These are phyloP conservation scores for Kluyveromyces sp. DNA, from an alignment of 1,139 yeast genomes.

Conservation along the genomic window DNA sequence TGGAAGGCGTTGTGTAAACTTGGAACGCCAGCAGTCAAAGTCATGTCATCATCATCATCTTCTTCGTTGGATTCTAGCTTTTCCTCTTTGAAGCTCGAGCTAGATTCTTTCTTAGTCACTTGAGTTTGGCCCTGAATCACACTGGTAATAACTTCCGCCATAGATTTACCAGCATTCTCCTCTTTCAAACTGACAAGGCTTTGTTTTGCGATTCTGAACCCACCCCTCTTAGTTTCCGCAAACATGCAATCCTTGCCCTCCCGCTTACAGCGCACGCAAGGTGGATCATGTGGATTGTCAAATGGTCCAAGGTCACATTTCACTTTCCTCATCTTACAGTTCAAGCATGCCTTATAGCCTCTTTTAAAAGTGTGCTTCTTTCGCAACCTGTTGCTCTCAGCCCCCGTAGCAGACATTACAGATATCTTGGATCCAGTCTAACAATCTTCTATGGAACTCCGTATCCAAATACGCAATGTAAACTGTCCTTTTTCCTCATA, in stretches of 20 bases:
- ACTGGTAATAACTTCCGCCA: conserved; percentile 6
- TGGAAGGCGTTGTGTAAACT: conserved; percentile 62
- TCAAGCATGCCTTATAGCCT: conserved; percentile 75
- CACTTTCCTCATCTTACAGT: conserved; percentile 75
- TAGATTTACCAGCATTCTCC: conserved; percentile 4
- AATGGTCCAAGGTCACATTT: conserved; percentile 78
- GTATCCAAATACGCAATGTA: no score
- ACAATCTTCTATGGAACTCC: no score
- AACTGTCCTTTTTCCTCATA: no score
- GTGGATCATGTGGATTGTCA: conserved; percentile 67
- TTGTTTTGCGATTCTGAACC: conserved; percentile 3
- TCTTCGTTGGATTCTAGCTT: no score
- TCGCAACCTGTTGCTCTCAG: background rate
- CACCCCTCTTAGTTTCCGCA: conserved; percentile 36
- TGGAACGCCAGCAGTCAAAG: conserved; percentile 18
- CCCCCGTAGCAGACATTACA: background rate
- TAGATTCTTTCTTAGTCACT: background rate
- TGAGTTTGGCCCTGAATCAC: conserved; percentile 4
- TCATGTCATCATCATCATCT: conserved; percentile 48
- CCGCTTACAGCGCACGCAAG: conserved; percentile 76
- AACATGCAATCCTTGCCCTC: conserved; percentile 78
- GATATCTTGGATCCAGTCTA: no score
- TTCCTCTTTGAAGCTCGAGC: background rate
- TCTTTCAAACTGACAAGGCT: conserved; percentile 2
- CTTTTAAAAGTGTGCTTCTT: conserved; percentile 33